Evolutionary conservation across 768 basidiomycete genomes (phyloP).

Genomic region (Scleroderma citrinum): DNA sequence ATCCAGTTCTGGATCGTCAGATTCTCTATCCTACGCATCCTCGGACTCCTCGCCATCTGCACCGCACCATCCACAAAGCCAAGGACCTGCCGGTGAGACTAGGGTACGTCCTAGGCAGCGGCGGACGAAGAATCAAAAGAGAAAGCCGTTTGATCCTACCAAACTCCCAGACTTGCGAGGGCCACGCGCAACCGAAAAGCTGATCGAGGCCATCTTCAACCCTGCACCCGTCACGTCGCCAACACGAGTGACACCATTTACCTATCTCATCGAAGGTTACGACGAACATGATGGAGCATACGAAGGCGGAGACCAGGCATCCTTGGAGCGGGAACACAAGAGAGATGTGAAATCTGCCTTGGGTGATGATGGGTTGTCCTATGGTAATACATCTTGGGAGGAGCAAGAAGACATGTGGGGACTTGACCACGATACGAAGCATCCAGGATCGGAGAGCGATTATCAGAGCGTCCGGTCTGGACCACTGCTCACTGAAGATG

Average conservation of each 20-base stretch:
- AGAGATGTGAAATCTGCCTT: not conserved
- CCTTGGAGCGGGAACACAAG: not conserved
- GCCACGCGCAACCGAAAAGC: slow-evolving; percentile 58
- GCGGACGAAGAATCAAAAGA: slow-evolving; percentile 15
- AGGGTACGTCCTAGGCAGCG: slow-evolving; percentile 1
- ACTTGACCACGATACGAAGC: not conserved
- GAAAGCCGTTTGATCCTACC: slow-evolving; percentile 26
- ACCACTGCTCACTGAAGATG: not conserved
- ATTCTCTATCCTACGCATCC: slow-evolving; percentile 7
- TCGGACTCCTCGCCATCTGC: slow-evolving; percentile 18
- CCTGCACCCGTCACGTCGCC: slow-evolving; percentile 43
- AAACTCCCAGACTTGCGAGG: slow-evolving; percentile 49
- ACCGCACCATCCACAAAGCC: not conserved
- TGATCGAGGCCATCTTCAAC: slow-evolving; percentile 80
- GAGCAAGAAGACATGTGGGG: slow-evolving; percentile 6
- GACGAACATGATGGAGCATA: slow-evolving; percentile 9
- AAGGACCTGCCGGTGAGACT: not conserved
- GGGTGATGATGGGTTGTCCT: not conserved
- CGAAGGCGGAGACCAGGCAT: slow-evolving; percentile 8
- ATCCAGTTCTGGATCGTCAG: slow-evolving; percentile 1
- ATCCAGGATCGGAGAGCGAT: slow-evolving; percentile 15
- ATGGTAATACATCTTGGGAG: not conserved
- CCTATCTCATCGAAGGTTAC: slow-evolving; percentile 28
- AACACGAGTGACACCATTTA: slow-evolving; percentile 28
- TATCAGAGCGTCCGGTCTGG: slow-evolving; percentile 26